Evolutionary conservation across 164 flowering plant species (phyloP), one percentile per base, ranked within the genome.

Genomic region (Sedum album): DNA sequence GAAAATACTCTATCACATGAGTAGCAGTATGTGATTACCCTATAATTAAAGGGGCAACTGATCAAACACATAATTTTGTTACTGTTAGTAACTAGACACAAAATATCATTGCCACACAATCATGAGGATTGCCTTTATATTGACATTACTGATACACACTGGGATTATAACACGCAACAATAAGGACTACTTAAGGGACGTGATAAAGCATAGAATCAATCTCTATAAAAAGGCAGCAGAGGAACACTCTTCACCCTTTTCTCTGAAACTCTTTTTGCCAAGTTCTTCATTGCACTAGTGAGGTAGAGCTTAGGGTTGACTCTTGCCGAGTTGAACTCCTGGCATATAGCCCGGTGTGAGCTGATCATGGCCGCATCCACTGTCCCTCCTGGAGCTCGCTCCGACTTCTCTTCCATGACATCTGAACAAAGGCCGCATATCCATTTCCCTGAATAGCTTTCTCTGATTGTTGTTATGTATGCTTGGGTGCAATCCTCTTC

Each of bases 341-440:
- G 82, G 70, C 85, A 84, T 23, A 84, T 68, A 0, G 79, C 80
- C 67, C 46, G 79, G 68, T 87, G 92, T 30, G 66, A 73, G 46
- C 68, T 72, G n/a, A n/a, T n/a, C 71, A 86, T 48, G 39, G 88
- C 88, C 65, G 81, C 80, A 38, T 71, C 72, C 31, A 82, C 70
- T 44, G 75, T 72, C 4, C 38, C 44, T 20, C 55, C 53, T 0
- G 74, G 72, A 35, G 55, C 46, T 67, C 31, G 63, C 1, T 5
- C 2, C 17, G 75, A 23, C 42, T 44, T 74, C 31, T 87, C 92
- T 65, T 81, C 84, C 21, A 87, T 85, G 41, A 81, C 89, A 66
- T 85, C 92, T 0, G 81, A 79, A 61, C 91, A 87, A 60, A 87
- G 84, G 39, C 86, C 88, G 55, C 89, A 87, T 2, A 87, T 79